A percentile compares a stretch with the other conserved stretches of the same genome.
These are phyloP conservation scores for Boletus hoseneyae DNA, from an alignment of 1,284 basidiomycete species.

Conservation along the genomic window DNA sequence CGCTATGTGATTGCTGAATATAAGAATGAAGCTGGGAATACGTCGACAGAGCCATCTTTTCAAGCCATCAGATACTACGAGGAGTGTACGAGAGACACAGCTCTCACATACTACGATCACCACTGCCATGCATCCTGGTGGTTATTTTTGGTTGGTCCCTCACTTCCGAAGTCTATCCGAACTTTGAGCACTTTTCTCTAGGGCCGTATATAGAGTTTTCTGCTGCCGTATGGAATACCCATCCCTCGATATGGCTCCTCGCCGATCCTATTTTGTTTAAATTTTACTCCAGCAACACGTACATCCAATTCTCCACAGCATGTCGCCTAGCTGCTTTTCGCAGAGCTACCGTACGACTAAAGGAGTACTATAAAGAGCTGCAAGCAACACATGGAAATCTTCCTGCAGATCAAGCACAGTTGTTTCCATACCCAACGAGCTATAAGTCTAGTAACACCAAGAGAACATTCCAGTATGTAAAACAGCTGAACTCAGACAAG, in stretches of 20 bases:
- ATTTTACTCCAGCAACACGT: not conserved
- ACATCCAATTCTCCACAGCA: not conserved
- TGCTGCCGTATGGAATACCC: conserved; percentile 5
- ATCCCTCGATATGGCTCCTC: not conserved
- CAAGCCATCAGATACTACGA: conserved; percentile 17
- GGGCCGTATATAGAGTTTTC: conserved; percentile 1
- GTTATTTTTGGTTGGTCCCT: conserved; percentile 4
- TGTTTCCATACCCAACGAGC: not conserved
- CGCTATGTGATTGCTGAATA: not conserved
- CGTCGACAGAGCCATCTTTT: not conserved
- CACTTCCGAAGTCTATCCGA: not conserved
- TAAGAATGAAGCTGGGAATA: not conserved
- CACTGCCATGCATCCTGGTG: conserved; percentile 9
- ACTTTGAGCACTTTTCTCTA: not conserved
- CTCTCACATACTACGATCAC: not conserved
- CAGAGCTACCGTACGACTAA: not conserved
- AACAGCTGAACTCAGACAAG: not conserved
- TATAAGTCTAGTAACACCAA: not conserved
- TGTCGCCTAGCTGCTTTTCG: not conserved
- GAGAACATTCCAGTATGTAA: not conserved
- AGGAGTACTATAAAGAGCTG: not conserved
- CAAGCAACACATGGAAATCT: not conserved
- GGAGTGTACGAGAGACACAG: not conserved
- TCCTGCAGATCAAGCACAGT: too few species aligned
- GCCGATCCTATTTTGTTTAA: not conserved